Evolutionary conservation across 371 early-diverging fungal species (phyloP), one percentile per base, ranked within the genome.

Genomic region (Mucor plumbeus): DNA sequence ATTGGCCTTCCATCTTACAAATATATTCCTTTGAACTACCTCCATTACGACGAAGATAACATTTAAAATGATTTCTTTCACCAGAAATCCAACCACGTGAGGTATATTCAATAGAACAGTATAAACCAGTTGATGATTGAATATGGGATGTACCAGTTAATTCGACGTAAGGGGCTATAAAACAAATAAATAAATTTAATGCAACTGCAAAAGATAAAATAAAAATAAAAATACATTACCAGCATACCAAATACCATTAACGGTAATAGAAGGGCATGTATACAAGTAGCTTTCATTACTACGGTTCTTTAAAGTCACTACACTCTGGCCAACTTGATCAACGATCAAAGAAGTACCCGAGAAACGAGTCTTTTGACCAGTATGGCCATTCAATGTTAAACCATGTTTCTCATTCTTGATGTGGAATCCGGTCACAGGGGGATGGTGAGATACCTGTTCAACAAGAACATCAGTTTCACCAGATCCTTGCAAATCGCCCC

Each of bases 11-110:
- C 11, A 90, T 80, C 39, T 82, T 80, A 64, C 79, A 91, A 21
- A 89, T 70, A 44, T 82, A 82, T 60, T 82, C 82, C 54, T 82
- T 81, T 13, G 74, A 44, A 19, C 59, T 73, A 26, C 65, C 73
- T 50, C 66, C 54, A 39, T 76, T 69, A 50, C 78, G 66, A 53
- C 85, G 66, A 43, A 78, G 38, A 69, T 67, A 67, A 59, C 74
- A 94, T 64, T 93, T 90, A 73, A 93, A 89, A 58, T 85, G 83
- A 59, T 93, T 89, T 65, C 90, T 88, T 64, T 88, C 90, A 63
- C 93, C 93, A 6, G 88, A 86, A 64, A 93, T 87, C 88, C 90
- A 93, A 19, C 92, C 89, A 64, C 85, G 88, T n/a, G 91, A 87
- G 39, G 86, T 68, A 70, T 87, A 93, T 59, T 93, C 89, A 65